phyloP scores from a whole-genome alignment of 352 stramenopile species.

The Pythium myriotylum region DNA sequence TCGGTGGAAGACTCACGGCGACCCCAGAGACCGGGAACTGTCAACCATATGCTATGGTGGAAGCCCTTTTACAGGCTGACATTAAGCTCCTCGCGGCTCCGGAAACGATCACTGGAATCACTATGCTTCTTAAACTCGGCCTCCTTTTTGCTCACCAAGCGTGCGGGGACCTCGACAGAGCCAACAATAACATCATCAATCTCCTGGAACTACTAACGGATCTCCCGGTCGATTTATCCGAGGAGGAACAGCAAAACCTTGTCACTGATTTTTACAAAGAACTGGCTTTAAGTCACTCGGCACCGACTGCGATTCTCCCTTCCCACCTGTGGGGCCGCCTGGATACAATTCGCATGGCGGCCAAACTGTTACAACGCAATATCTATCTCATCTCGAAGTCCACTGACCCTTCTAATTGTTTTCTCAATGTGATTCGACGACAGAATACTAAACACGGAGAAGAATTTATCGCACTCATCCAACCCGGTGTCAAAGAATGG shows the following conservation, averaged over 20 bases:
- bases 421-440: constrained; percentile 3
- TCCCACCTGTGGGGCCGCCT: constrained; percentile 1
- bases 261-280: neutral
- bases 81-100: neutral
- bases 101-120: neutral
- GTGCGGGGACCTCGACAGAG: too few species aligned
- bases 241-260: neutral
- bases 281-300: constrained; percentile 3
- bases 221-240: too few species aligned
- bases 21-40: constrained; percentile 12
- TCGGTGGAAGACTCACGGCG: neutral
- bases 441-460: neutral
- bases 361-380: neutral
- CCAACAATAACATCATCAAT: too few species aligned
- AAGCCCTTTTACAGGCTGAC: neutral
- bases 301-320: neutral
- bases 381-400: constrained; percentile 10
- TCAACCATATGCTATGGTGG: neutral
- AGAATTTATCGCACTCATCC: neutral
- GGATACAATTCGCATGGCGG: constrained; percentile 4
- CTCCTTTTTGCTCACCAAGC: too few species aligned
- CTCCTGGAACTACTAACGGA: too few species aligned
- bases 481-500: constrained; percentile 7
- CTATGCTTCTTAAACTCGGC: too few species aligned
- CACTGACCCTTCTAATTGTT: neutral